A percentile compares a stretch with the other conserved stretches of the same genome.
These are phyloP conservation scores for Picea engelmannii DNA, from an alignment of 83 land plant genomes.

Conservation along the genomic window DNA sequence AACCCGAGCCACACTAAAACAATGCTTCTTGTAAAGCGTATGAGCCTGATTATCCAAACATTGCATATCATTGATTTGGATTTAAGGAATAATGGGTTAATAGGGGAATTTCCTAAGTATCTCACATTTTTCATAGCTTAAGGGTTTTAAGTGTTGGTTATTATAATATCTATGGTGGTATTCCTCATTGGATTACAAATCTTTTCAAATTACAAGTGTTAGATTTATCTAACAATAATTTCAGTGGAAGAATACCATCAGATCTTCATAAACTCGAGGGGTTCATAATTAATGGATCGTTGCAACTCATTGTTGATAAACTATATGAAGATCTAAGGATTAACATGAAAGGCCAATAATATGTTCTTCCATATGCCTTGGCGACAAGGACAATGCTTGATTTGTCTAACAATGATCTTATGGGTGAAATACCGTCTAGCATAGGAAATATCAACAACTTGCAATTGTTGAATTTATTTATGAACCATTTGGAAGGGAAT, in stretches of 20 bases:
- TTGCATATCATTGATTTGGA: no score
- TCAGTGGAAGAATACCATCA: not conserved
- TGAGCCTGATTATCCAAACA: no score
- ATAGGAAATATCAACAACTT: not conserved
- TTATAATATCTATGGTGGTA: constrained; percentile 18
- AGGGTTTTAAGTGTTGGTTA: constrained; percentile 18
- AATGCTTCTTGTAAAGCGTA: no score
- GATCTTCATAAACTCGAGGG: not conserved
- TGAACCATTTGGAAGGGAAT: not conserved
- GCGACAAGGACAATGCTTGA: not conserved
- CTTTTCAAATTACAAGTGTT: constrained; percentile 19
- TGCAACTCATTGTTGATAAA: not conserved
- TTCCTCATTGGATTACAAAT: constrained; percentile 22
- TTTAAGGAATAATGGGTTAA: no score
- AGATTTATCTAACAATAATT: constrained; percentile 14
- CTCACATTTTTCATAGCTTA: no score
- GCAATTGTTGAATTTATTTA: not conserved
- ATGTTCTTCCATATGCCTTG: not conserved
- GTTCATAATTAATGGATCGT: not conserved
- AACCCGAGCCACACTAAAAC: no score
- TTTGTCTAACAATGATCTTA: not conserved
- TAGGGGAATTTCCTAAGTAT: no score
- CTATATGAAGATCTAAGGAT: not conserved
- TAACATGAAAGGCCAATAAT: not conserved
- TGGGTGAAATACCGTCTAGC: not conserved